Evolutionary conservation across 306 rosid species (phyloP).

Genomic region (Hippophae rhamnoides): DNA sequence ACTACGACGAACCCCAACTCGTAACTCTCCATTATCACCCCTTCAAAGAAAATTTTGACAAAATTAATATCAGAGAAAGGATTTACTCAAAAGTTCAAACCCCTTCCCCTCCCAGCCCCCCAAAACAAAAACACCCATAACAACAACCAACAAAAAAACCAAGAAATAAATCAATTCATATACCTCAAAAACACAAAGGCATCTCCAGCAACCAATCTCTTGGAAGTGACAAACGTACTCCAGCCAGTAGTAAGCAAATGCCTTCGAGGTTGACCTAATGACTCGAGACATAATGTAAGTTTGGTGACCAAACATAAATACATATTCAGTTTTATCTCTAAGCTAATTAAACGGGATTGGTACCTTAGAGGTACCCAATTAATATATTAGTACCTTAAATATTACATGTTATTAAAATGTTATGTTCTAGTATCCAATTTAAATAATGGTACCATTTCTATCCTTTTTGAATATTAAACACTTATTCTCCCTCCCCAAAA

Average conservation of each 20-base stretch:
- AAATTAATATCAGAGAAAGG: background rate
- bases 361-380: no score
- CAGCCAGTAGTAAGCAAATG: slow-evolving; percentile 95
- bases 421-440: no score
- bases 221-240: slow-evolving; percentile 84
- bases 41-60: slow-evolving; percentile 21
- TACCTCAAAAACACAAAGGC: slow-evolving; percentile 80
- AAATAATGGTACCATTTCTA: no score
- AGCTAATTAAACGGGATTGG: no score
- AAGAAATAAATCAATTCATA: background rate
- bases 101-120: no score
- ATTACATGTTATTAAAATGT: no score
- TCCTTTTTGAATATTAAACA: no score
- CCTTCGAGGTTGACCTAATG: slow-evolving; percentile 81
- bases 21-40: slow-evolving; percentile 53
- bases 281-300: slow-evolving; percentile 4
- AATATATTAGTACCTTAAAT: no score
- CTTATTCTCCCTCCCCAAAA: no score
- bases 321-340: background rate
- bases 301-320: slow-evolving; percentile 1
- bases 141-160: background rate
- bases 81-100: background rate
- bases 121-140: no score
- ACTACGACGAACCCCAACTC: slow-evolving; percentile 74
- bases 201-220: slow-evolving; percentile 79